Percentiles rank a stretch among this genome's conserved stretches.
phyloP scores from a whole-genome alignment of 331 rosid species.

The Malus hybrid region DNA sequence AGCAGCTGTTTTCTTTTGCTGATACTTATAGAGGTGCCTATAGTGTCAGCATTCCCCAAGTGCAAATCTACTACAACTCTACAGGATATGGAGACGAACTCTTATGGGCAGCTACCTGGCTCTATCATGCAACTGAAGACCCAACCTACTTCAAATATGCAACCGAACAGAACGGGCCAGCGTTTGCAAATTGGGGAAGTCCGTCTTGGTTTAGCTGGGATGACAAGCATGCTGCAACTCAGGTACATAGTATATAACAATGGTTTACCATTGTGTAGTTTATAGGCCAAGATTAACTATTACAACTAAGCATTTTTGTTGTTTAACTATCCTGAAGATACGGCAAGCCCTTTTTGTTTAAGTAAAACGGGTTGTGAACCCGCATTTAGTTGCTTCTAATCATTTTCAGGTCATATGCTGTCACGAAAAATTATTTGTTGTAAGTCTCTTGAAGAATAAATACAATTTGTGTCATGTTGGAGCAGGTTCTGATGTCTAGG shows the following conservation, averaged over 20 bases:
- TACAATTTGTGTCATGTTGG: constrained; percentile 14
- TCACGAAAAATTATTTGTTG: neutral
- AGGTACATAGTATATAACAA: constrained; percentile 18
- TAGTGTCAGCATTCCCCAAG: constrained; percentile 54
- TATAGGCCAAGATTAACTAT: neutral
- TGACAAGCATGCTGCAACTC: constrained; percentile 68
- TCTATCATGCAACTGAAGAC: constrained; percentile 59
- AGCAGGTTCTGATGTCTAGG: constrained; percentile 60
- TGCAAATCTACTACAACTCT: constrained; percentile 53
- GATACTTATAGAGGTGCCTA: constrained; percentile 55
- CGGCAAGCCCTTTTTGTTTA: no score
- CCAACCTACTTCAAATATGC: constrained; percentile 45
- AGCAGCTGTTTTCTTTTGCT: constrained; percentile 48
- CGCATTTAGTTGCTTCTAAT: neutral
- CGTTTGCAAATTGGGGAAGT: constrained; percentile 40
- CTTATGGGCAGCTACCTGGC: constrained; percentile 74
- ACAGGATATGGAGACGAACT: constrained; percentile 74
- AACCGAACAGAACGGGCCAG: constrained; percentile 32
- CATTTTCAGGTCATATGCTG: neutral
- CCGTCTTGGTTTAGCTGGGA: constrained; percentile 75
- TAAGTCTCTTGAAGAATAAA: neutral
- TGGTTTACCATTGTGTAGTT: neutral
- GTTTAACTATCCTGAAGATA: neutral
- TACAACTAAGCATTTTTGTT: neutral
- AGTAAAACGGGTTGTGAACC: no score